Evolutionary conservation across 108 stramenopile species (phyloP), one percentile per base, ranked within the genome.

Genomic region (Schizochytrium sp.): DNA sequence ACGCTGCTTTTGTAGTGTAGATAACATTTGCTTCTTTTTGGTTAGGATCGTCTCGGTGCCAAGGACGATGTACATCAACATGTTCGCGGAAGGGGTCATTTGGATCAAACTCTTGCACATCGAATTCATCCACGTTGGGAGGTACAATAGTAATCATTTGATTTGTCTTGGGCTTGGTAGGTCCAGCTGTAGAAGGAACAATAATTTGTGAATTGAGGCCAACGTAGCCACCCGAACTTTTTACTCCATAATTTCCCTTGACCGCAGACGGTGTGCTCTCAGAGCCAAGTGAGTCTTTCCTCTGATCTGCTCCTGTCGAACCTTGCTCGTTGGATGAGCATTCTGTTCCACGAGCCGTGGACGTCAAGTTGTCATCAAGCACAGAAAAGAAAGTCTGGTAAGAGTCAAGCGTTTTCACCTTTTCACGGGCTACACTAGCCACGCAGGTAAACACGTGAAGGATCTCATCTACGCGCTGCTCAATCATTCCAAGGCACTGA

Each of bases 301-400:
- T 28, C 28, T 28, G 28, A 28, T 28, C 28, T 28, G 28, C 28
- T 28, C 28, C 28, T 28, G 28, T 28, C 28, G 28, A 28, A 28
- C 28, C 28, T 28, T 28, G 28, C 28, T 28, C 28, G 28, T 28
- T 28, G 28, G 28, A 28, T 44, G 64, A 69, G 19, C 64, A 8
- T 8, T 38, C 3, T 69, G 42, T 7, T 69, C 64, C 64, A 2
- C 28, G 2, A 28, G 28, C 28, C 28, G 28, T 28, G 28, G 28
- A 28, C 28, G 28, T 28, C 28, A 28, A 28, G 28, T 28, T 28
- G 28, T 28, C 28, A 28, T 28, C 28, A 28, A 28, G 28, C 28
- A 69, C 64, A 40, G 76, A 55, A 55, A 55, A 28, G 28, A 83
- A 83, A 10, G 76, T 83, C 76, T 83, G 76, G 47, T 83, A 83